Conservation (phyloP, 768 basidiomycete species). For the Leccinum barrowsii region DNA sequence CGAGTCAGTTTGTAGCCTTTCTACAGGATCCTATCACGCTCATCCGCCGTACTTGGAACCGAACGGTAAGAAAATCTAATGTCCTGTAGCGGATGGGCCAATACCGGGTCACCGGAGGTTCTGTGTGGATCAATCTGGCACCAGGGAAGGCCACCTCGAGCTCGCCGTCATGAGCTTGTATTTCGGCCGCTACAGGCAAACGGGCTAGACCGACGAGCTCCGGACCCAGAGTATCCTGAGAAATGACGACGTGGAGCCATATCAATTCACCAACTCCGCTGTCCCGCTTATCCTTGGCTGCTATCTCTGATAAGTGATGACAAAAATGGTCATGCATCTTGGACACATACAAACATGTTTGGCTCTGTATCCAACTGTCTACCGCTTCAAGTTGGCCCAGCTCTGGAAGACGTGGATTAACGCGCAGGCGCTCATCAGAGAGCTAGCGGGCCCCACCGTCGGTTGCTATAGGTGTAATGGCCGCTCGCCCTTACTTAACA, state of each 20-base stretch:
- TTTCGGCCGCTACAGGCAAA: not conserved
- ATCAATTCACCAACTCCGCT: not conserved
- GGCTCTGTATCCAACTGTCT: not conserved
- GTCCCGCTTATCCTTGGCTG: not conserved
- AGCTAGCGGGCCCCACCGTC: not conserved
- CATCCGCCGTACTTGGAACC: not conserved
- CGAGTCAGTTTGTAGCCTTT: conserved; percentile 11
- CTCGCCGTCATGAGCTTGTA: not conserved
- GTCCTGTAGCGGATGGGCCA: not conserved
- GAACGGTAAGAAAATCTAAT: not conserved
- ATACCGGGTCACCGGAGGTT: not conserved
- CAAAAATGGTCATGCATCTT: not conserved
- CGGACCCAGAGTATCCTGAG: not conserved
- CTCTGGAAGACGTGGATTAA: not conserved
- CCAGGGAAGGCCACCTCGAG: too few species aligned
- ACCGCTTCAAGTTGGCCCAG: not conserved
- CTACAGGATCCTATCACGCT: conserved; percentile 5
- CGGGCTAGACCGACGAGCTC: not conserved
- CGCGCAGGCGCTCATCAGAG: not conserved
- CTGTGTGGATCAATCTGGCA: not conserved
- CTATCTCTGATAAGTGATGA: not conserved
- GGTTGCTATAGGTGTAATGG: not conserved
- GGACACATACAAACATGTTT: not conserved
- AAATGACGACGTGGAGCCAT: not conserved
- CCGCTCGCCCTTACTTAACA: not conserved